Percentiles rank a stretch among this genome's conserved stretches.
These are phyloP conservation scores for Epicoccum nigrum DNA, from an alignment of 2,329 filamentous ascomycete genomes.

Conservation along the genomic window DNA sequence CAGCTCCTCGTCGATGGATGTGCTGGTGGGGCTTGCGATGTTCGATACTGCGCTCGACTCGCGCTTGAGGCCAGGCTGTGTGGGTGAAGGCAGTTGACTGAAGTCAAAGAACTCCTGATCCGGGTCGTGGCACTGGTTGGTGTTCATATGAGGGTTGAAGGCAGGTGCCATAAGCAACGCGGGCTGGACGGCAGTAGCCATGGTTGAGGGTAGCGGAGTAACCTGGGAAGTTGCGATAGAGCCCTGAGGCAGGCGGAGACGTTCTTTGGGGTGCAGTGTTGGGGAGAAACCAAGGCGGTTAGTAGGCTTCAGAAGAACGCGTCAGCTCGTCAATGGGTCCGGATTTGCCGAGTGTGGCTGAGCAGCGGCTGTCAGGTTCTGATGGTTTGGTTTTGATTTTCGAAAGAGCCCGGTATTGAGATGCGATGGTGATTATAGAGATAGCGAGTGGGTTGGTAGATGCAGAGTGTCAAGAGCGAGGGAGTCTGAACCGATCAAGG, in stretches of 20 bases:
- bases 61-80: conserved; percentile 57
- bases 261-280: conserved; percentile 32
- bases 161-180: conserved; percentile 45
- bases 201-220: conserved; percentile 26
- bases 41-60: conserved; percentile 61
- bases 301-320: conserved; percentile 42
- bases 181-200: conserved; percentile 46
- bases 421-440: conserved; percentile 8
- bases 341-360: conserved; percentile 42
- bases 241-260: conserved; percentile 38
- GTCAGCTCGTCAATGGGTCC: conserved; percentile 45
- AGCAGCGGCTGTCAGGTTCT: conserved; percentile 17
- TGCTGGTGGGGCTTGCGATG: conserved; percentile 61
- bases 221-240: conserved; percentile 15
- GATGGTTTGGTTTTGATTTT: neutral
- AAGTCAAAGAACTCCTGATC: conserved; percentile 58
- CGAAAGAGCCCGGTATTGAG: neutral
- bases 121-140: conserved; percentile 49
- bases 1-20: conserved; percentile 59
- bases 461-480: conserved; percentile 12
- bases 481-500: conserved; percentile 11
- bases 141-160: conserved; percentile 40
- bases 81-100: conserved; percentile 65
- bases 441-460: conserved; percentile 14
- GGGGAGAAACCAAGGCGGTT: conserved; percentile 34